Conservation (phyloP, 2,329 filamentous ascomycete species). For the Aspergillus hiratsukae region DNA sequence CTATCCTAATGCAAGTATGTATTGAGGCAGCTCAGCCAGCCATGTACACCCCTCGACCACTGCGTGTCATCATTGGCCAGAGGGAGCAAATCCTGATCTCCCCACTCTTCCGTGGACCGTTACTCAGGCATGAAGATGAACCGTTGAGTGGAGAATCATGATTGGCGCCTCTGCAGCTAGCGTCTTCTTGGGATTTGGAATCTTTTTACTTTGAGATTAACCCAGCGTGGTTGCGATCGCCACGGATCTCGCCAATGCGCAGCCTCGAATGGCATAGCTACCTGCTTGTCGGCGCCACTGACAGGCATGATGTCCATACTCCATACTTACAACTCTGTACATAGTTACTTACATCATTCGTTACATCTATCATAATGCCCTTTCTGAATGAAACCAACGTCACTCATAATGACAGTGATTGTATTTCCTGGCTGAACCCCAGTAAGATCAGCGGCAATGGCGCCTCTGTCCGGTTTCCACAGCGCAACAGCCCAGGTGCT, state of each 20-base stretch:
- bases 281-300: slow-evolving; percentile 1
- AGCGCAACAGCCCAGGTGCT: not conserved
- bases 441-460: not conserved
- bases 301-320: not conserved
- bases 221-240: slow-evolving; percentile 13
- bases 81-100: slow-evolving; percentile 6
- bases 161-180: slow-evolving; percentile 15
- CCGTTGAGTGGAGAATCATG: slow-evolving; percentile 17
- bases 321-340: not conserved
- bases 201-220: slow-evolving; percentile 17
- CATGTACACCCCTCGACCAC: not conserved
- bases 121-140: slow-evolving; percentile 13
- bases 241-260: slow-evolving; percentile 9
- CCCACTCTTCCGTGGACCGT: slow-evolving; percentile 18
- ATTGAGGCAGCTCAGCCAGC: slow-evolving; percentile 3
- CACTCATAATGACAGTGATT: not conserved
- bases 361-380: not conserved
- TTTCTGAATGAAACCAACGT: too few species aligned
- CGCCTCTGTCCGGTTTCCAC: not conserved
- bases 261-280: slow-evolving; percentile 7
- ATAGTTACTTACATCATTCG: not conserved
- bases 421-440: not conserved
- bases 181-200: slow-evolving; percentile 19
- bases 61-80: not conserved
- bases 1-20: not conserved